phyloP scores from a whole-genome alignment of 2,329 filamentous ascomycete genomes.

The Endoconidiophora polonica region DNA sequence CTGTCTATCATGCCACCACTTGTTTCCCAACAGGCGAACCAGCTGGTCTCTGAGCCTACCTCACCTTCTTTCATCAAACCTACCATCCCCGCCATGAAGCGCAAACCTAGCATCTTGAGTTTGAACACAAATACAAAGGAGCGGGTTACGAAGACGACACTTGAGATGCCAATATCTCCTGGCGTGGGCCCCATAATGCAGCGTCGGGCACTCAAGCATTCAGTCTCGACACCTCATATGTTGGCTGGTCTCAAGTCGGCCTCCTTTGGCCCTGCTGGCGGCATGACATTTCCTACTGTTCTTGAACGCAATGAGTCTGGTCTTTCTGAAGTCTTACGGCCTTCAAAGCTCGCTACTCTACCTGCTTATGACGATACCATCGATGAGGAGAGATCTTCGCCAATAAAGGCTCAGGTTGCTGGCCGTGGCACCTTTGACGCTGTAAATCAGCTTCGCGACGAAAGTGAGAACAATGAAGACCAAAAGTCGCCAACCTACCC shows the following conservation, averaged over 20 bases:
- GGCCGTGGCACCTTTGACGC: conserved; percentile 39
- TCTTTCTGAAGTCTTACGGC: conserved; percentile 40
- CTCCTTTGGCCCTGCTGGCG: conserved; percentile 42
- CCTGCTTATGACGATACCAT: conserved; percentile 1
- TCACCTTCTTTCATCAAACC: conserved; percentile 72
- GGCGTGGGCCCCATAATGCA: conserved; percentile 41
- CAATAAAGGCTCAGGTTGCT: conserved; percentile 45
- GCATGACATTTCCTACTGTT: conserved; percentile 47
- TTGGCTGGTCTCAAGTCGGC: conserved; percentile 40
- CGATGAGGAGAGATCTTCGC: conserved; percentile 39
- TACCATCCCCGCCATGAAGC: conserved; percentile 50
- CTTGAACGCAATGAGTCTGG: conserved; percentile 43
- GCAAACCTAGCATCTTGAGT: conserved; percentile 63
- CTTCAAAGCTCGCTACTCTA: conserved; percentile 27
- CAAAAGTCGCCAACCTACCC: conserved; percentile 72
- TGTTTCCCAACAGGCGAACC: conserved; percentile 22
- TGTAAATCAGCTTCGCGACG: conserved; percentile 29
- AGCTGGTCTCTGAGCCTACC: conserved; percentile 45
- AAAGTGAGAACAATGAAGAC: conserved; percentile 59
- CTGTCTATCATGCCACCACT: conserved; percentile 57
- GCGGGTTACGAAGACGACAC: conserved; percentile 29
- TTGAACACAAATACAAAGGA: conserved; percentile 54
- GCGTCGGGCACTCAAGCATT: conserved; percentile 47
- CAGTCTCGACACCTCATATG: conserved; percentile 51
- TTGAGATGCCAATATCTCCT: conserved; percentile 40